Evolutionary conservation across 1,139 yeast genomes (phyloP).

Genomic region (Hansenula sp.): DNA sequence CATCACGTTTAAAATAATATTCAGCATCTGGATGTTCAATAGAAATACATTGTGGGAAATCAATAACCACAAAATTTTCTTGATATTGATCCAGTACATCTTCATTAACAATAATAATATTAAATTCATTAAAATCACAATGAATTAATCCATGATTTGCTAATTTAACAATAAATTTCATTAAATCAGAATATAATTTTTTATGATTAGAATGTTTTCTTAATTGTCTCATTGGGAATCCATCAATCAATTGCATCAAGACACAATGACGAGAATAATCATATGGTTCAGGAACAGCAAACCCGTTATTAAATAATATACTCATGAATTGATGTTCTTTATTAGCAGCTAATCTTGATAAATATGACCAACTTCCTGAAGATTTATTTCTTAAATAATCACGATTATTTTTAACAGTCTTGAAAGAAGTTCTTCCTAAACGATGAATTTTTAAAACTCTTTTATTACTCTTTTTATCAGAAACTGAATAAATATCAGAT

Average conservation of each 20-base stretch:
- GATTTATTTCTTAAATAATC: slow-evolving; percentile 74
- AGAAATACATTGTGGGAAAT: slow-evolving; percentile 97
- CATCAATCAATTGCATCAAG: slow-evolving; percentile 86
- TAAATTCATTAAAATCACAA: slow-evolving; percentile 96
- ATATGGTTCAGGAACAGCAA: slow-evolving; percentile 81
- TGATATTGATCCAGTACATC: slow-evolving; percentile 49
- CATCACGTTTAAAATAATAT: slow-evolving; percentile 85
- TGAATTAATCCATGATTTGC: slow-evolving; percentile 91
- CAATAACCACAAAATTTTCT: slow-evolving; percentile 79
- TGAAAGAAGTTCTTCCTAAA: slow-evolving; percentile 88
- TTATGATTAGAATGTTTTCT: slow-evolving; percentile 64
- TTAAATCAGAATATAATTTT: slow-evolving; percentile 73
- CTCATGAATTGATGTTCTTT: slow-evolving; percentile 89
- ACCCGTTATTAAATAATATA: slow-evolving; percentile 67
- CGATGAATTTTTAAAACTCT: slow-evolving; percentile 87
- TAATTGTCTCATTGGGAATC: slow-evolving; percentile 84
- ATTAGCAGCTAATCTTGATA: slow-evolving; percentile 85
- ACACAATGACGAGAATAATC: slow-evolving; percentile 91
- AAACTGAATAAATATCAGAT: slow-evolving; percentile 89
- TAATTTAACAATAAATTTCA: slow-evolving; percentile 78
- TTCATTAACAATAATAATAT: slow-evolving; percentile 75
- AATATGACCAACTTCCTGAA: slow-evolving; percentile 80
- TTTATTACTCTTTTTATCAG: slow-evolving; percentile 59
- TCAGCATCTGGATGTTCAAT: slow-evolving; percentile 88
- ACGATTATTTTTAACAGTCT: slow-evolving; percentile 87